These are phyloP conservation scores for Yarrowia bubula DNA, from an alignment of 805 yeast species.

Conservation along the genomic window DNA sequence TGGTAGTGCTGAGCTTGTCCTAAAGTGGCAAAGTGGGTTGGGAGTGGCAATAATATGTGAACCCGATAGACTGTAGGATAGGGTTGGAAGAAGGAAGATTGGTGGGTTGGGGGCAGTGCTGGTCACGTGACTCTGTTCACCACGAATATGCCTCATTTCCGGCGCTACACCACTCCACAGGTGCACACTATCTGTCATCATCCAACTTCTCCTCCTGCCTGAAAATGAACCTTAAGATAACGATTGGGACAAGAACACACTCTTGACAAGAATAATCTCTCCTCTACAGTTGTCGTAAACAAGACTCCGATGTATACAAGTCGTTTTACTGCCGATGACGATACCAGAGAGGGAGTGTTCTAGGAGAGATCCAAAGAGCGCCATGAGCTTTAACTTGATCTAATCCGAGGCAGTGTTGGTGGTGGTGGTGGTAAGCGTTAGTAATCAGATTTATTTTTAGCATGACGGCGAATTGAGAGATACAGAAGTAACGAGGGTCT, in stretches of 20 bases:
- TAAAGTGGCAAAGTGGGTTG: conserved; percentile 25
- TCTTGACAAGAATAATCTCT: background rate
- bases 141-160: background rate
- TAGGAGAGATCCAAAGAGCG: background rate
- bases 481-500: too few species aligned
- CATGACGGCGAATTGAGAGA: too few species aligned
- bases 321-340: conserved; percentile 10
- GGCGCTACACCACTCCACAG: background rate
- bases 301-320: background rate
- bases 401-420: conserved; percentile 28
- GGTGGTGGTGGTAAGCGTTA: too few species aligned
- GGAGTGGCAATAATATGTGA: conserved; percentile 9
- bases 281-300: background rate
- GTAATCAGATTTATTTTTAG: too few species aligned
- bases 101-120: background rate
- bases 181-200: too few species aligned
- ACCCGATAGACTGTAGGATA: too few species aligned
- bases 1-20: conserved; percentile 24
- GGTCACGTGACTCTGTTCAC: background rate
- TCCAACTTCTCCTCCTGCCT: background rate
- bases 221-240: background rate
- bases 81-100: background rate
- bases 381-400: conserved; percentile 28
- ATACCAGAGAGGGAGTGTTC: background rate
- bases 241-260: background rate